Conservation (phyloP, 108 stramenopile species). For the Skeletonema grethae region DNA sequence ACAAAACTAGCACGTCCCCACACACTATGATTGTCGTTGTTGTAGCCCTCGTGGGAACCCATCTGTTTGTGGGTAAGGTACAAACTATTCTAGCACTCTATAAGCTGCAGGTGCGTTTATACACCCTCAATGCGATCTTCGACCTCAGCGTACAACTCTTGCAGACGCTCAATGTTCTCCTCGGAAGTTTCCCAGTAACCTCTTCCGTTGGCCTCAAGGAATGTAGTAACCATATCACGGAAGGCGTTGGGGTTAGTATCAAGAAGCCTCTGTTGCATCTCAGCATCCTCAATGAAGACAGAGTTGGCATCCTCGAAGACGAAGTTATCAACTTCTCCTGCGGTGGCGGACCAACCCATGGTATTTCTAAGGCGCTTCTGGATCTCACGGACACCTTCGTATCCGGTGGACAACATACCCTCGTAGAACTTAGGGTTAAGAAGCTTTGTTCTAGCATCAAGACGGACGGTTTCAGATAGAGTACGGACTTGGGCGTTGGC, state of each 20-base stretch:
- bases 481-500: conserved; percentile 96
- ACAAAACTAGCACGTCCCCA: conserved; percentile 6
- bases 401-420: conserved; percentile 96
- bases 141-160: conserved; percentile 96
- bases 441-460: conserved; percentile 97
- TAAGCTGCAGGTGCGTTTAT: conserved; percentile 38
- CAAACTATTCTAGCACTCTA: conserved; percentile 23
- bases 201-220: conserved; percentile 95
- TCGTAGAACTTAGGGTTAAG: conserved; percentile 99
- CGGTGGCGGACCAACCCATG: conserved; percentile 98
- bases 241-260: conserved; percentile 96
- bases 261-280: conserved; percentile 93
- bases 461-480: conserved; percentile 93
- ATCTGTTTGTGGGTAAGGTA: conserved; percentile 6
- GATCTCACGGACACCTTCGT: conserved; percentile 97
- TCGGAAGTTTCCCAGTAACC: conserved; percentile 95
- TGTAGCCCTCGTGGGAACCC: conserved; percentile 22
- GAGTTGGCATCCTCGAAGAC: conserved; percentile 97
- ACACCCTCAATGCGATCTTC: conserved; percentile 97
- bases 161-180: conserved; percentile 94
- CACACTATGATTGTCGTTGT: conserved; percentile 1
- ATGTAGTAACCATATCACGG: conserved; percentile 97
- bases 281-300: conserved; percentile 93
- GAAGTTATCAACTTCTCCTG: conserved; percentile 98
- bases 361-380: conserved; percentile 97